phyloP scores from a whole-genome alignment of 495 filamentous ascomycete genomes.

The Talaromyces trachyspermus region DNA sequence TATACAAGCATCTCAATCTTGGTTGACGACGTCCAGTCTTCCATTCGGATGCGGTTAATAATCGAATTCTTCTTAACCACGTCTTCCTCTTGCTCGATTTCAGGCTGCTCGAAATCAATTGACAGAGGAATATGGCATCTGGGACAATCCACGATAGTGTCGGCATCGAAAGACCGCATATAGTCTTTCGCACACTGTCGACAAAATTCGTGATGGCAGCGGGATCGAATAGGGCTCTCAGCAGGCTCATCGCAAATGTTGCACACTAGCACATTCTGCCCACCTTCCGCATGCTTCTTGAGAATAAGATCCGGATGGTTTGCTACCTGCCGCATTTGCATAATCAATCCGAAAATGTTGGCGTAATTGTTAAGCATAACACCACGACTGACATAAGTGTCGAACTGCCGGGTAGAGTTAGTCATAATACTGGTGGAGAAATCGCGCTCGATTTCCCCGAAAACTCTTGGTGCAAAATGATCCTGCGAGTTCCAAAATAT shows the following conservation, averaged over 20 bases:
- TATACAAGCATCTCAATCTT: conserved; percentile 97
- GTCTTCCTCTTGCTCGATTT: conserved; percentile 80
- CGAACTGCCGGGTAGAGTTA: conserved; percentile 76
- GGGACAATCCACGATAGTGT: conserved; percentile 69
- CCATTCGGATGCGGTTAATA: conserved; percentile 96
- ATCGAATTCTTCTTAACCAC: conserved; percentile 87
- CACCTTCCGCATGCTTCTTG: conserved; percentile 74
- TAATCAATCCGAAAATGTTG: conserved; percentile 73
- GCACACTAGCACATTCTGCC: conserved; percentile 87
- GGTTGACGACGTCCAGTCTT: conserved; percentile 92
- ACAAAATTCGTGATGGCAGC: conserved; percentile 93
- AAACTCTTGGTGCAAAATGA: conserved; percentile 89
- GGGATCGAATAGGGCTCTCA: conserved; percentile 85
- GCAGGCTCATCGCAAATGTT: conserved; percentile 92
- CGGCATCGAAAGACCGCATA: conserved; percentile 59
- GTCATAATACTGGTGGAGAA: conserved; percentile 95
- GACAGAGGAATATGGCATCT: conserved; percentile 82
- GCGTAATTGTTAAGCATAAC: conserved; percentile 97
- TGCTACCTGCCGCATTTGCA: conserved; percentile 95
- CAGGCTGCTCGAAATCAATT: conserved; percentile 89
- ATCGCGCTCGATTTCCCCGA: conserved; percentile 89
- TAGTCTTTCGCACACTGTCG: conserved; percentile 82
- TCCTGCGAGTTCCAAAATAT: conserved; percentile 21
- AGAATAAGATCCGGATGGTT: conserved; percentile 93
- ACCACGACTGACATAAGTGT: conserved; percentile 89